Conservation (phyloP, 2,329 filamentous ascomycete genomes). For the Aspergillus flavus region DNA sequence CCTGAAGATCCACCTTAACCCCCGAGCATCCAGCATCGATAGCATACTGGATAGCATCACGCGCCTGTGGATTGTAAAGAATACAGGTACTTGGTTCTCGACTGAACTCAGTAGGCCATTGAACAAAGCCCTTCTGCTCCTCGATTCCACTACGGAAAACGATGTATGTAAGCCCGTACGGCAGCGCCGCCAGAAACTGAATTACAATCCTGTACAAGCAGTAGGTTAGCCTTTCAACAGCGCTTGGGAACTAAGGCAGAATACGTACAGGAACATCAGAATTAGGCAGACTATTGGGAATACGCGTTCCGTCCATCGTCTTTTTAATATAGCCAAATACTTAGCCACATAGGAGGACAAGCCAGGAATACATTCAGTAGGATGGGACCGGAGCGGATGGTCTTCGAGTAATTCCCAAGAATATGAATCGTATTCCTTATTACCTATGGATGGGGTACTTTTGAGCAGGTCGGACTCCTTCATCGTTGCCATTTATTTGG, state of each 20-base stretch:
- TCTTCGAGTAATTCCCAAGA: slow-evolving; percentile 32
- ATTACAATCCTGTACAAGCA: slow-evolving; percentile 19
- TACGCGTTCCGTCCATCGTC: slow-evolving; percentile 25
- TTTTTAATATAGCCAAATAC: slow-evolving; percentile 17
- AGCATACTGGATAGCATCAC: slow-evolving; percentile 25
- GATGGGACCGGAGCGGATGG: slow-evolving; percentile 37
- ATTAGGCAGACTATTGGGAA: slow-evolving; percentile 28
- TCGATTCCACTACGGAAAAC: slow-evolving; percentile 11
- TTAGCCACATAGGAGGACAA: slow-evolving; percentile 22
- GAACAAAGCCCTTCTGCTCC: slow-evolving; percentile 10
- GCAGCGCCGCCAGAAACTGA: slow-evolving; percentile 25
- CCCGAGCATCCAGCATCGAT: slow-evolving; percentile 30
- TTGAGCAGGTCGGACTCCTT: background rate
- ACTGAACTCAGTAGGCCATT: slow-evolving; percentile 18
- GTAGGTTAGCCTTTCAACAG: background rate
- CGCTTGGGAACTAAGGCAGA: too few species aligned
- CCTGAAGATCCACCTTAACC: slow-evolving; percentile 29
- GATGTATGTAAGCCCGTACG: slow-evolving; percentile 21
- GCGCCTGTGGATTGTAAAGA: slow-evolving; percentile 22
- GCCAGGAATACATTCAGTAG: slow-evolving; percentile 33
- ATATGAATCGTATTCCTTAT: slow-evolving; percentile 18
- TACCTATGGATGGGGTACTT: slow-evolving; percentile 8
- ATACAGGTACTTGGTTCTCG: slow-evolving; percentile 23
- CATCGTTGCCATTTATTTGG: slow-evolving; percentile 11
- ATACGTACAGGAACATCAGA: slow-evolving; percentile 26